Conservation (phyloP, 1,139 yeast genomes). For the Meyerozyma sp. region DNA sequence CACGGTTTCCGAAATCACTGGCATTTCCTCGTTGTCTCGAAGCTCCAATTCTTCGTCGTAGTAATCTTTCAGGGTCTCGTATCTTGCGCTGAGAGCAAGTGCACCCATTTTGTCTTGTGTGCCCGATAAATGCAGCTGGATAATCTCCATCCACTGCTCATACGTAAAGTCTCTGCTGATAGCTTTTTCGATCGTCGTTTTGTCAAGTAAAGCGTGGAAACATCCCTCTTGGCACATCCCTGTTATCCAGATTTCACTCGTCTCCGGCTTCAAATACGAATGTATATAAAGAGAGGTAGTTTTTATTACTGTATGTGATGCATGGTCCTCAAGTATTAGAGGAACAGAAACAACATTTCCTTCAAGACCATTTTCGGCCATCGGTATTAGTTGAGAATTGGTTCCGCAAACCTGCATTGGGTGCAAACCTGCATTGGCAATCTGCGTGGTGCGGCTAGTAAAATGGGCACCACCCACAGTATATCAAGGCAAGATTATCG, state of each 20-base stretch:
- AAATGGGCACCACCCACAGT: conserved; percentile 77
- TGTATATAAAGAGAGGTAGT: conserved; percentile 11
- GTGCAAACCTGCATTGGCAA: background rate
- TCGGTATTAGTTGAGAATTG: background rate
- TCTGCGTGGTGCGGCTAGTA: conserved; percentile 16
- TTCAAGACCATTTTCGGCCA: background rate
- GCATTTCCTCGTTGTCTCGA: background rate
- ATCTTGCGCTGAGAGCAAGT: background rate
- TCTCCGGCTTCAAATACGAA: conserved; percentile 2
- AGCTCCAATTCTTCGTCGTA: background rate
- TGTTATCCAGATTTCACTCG: conserved; percentile 9
- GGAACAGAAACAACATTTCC: conserved; percentile 16
- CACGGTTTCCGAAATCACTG: background rate
- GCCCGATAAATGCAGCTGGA: background rate
- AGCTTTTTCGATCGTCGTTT: background rate
- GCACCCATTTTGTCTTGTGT: background rate
- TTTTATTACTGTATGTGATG: conserved; percentile 12
- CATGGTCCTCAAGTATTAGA: conserved; percentile 16
- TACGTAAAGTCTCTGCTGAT: background rate
- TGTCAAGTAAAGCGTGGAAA: conserved; percentile 6
- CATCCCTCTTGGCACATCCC: conserved; percentile 17
- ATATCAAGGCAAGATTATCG: conserved; percentile 67
- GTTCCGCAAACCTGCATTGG: background rate
- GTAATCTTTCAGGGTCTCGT: background rate
- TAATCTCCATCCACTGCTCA: background rate